A percentile compares a stretch with the other conserved stretches of the same genome.
These are phyloP conservation scores for Passiflora organensis DNA, from an alignment of 345 rosid species.

Conservation along the genomic window DNA sequence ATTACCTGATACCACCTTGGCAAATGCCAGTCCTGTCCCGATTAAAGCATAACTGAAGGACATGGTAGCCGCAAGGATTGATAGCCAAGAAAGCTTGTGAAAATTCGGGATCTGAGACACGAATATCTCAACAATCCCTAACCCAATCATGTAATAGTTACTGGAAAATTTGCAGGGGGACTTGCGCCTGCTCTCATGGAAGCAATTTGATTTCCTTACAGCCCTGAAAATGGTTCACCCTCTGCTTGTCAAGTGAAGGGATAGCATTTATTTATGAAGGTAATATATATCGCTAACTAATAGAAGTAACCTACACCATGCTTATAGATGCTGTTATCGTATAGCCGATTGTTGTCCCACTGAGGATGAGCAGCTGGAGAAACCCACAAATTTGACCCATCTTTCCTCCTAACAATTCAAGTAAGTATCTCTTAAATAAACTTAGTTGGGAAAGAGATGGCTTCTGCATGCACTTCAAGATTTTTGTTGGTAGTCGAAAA, in stretches of 20 bases:
- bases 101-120: slow-evolving; percentile 13
- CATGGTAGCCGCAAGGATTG: slow-evolving; percentile 9
- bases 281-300: not conserved
- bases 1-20: slow-evolving; percentile 19
- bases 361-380: slow-evolving; percentile 9
- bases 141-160: slow-evolving; percentile 5
- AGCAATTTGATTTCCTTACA: slow-evolving; percentile 6
- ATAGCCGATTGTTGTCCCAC: slow-evolving; percentile 6
- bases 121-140: slow-evolving; percentile 8
- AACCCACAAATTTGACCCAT: slow-evolving; percentile 8
- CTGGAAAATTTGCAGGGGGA: slow-evolving; percentile 8
- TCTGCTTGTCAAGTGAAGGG: not conserved
- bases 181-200: not conserved
- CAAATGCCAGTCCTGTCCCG: slow-evolving; percentile 8
- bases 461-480: not conserved
- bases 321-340: slow-evolving; percentile 18
- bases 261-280: not conserved
- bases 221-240: not conserved
- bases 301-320: slow-evolving; percentile 20
- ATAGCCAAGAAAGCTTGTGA: slow-evolving; percentile 14
- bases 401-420: slow-evolving; percentile 5
- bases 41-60: slow-evolving; percentile 10
- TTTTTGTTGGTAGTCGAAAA: not conserved
- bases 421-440: not conserved
- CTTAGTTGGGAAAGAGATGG: not conserved